Conservation (phyloP, 768 basidiomycete genomes). For the Amanita molliuscula region DNA sequence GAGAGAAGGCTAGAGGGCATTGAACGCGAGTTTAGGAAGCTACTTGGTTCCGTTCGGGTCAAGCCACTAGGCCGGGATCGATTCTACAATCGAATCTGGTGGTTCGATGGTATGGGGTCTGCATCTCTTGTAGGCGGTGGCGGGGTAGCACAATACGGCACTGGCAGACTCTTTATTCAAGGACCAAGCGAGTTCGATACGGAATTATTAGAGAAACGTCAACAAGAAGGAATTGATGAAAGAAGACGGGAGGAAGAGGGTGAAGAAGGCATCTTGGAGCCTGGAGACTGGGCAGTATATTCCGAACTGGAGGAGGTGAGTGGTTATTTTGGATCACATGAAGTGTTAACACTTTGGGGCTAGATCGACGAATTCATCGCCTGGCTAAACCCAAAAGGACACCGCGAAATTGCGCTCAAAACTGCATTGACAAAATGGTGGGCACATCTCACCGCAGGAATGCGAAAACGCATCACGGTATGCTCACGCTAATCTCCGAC, state of each 20-base stretch:
- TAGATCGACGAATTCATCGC: conserved; percentile 76
- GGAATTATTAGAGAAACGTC: conserved; percentile 54
- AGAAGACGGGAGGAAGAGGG: conserved; percentile 75
- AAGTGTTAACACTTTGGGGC: conserved; percentile 8
- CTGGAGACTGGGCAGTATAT: conserved; percentile 89
- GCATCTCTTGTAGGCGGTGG: conserved; percentile 71
- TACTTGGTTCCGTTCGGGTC: conserved; percentile 74
- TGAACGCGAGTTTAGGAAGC: conserved; percentile 90
- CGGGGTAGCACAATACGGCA: conserved; percentile 73
- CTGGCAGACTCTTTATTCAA: conserved; percentile 87
- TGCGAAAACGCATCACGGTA: conserved; percentile 67
- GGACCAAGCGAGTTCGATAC: conserved; percentile 80
- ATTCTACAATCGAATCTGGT: conserved; percentile 95
- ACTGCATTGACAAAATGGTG: conserved; percentile 74
- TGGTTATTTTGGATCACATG: conserved; percentile 4
- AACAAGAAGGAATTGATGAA: conserved; percentile 45
- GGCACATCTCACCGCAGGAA: conserved; percentile 70
- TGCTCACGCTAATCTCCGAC: conserved; percentile 18
- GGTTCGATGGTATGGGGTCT: conserved; percentile 95
- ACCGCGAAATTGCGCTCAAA: conserved; percentile 77
- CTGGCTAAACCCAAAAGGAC: conserved; percentile 91
- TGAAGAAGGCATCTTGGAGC: conserved; percentile 54
- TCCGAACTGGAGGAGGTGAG: conserved; percentile 80
- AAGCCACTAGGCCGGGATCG: conserved; percentile 88
- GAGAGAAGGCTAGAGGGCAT: conserved; percentile 76